Evolutionary conservation across 129 eudicot species (phyloP).

Genomic region (Kitagawia praeruptora): DNA sequence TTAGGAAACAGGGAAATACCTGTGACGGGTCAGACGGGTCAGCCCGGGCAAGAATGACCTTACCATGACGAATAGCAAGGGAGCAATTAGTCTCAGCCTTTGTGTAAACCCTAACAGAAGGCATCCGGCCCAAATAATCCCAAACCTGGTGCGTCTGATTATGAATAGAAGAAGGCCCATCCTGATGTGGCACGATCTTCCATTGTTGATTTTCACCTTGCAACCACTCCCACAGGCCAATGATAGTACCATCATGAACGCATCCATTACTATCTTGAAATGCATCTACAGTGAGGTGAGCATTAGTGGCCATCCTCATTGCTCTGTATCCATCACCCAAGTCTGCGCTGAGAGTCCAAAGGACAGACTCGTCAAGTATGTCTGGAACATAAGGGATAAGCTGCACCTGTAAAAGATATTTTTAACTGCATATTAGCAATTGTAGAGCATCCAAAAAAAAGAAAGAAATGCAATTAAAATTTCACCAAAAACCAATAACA

Average conservation of each 20-base stretch:
- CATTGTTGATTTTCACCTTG: constrained; percentile 84
- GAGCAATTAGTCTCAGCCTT: constrained; percentile 55
- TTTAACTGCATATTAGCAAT: not conserved
- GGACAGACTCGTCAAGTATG: constrained; percentile 60
- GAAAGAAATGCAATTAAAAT: not conserved
- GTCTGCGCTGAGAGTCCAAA: constrained; percentile 87
- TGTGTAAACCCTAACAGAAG: constrained; percentile 46
- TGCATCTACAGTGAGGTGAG: constrained; percentile 66
- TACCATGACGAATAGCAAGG: constrained; percentile 47
- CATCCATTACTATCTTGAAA: constrained; percentile 54
- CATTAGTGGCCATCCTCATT: constrained; percentile 75
- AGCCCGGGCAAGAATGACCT: constrained; percentile 48
- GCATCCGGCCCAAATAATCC: constrained; percentile 25
- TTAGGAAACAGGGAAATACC: constrained; percentile 10
- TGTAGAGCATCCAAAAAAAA: not conserved
- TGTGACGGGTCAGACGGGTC: constrained; percentile 51
- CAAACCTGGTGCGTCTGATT: constrained; percentile 18
- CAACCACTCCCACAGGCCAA: constrained; percentile 57
- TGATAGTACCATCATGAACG: constrained; percentile 60
- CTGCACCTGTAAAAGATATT: constrained; percentile 52
- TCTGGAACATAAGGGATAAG: constrained; percentile 58
- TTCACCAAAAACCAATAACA: not conserved
- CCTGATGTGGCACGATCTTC: constrained; percentile 35
- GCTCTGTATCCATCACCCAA: constrained; percentile 67
- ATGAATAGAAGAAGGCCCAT: constrained; percentile 15